A percentile compares a stretch with the other conserved stretches of the same genome.
phyloP scores from a whole-genome alignment of 2,329 filamentous ascomycete species.

The Phaeophleospora eucalypticola region DNA sequence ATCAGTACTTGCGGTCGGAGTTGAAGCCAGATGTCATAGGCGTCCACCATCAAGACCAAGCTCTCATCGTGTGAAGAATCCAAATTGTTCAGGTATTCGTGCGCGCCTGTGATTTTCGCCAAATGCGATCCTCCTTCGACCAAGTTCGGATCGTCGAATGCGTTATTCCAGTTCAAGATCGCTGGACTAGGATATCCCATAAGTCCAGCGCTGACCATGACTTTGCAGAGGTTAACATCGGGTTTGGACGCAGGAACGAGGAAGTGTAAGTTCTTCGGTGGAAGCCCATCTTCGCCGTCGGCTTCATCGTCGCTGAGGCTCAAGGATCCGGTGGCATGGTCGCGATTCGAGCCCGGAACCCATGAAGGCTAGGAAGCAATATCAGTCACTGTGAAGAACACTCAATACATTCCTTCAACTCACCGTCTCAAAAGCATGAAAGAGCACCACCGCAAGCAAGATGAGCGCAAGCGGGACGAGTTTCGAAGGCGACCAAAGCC shows the following conservation, averaged over 20 bases:
- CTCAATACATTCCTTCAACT: neutral
- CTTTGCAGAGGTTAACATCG: slow-evolving; percentile 26
- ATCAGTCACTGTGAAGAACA: neutral
- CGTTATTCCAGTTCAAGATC: slow-evolving; percentile 23
- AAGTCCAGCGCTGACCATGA: slow-evolving; percentile 22
- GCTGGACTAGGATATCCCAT: slow-evolving; percentile 25
- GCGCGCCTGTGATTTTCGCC: slow-evolving; percentile 26
- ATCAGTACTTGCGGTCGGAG: slow-evolving; percentile 60
- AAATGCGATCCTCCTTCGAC: slow-evolving; percentile 32
- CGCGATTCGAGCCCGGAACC: too few species aligned
- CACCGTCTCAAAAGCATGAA: neutral
- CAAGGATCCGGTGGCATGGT: too few species aligned
- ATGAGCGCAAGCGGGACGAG: neutral
- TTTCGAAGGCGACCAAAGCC: neutral
- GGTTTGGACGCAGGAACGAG: slow-evolving; percentile 23
- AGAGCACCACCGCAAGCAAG: neutral
- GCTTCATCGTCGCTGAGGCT: neutral
- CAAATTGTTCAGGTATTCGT: slow-evolving; percentile 23
- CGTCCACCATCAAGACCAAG: slow-evolving; percentile 61
- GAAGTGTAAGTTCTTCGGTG: slow-evolving; percentile 23
- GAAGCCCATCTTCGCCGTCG: neutral
- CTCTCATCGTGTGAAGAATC: slow-evolving; percentile 39
- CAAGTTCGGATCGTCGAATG: slow-evolving; percentile 13
- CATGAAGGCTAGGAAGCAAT: too few species aligned
- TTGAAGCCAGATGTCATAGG: slow-evolving; percentile 62